Conservation (phyloP, 2,329 filamentous ascomycete genomes). For the Graphiopsis chlorocephala region DNA sequence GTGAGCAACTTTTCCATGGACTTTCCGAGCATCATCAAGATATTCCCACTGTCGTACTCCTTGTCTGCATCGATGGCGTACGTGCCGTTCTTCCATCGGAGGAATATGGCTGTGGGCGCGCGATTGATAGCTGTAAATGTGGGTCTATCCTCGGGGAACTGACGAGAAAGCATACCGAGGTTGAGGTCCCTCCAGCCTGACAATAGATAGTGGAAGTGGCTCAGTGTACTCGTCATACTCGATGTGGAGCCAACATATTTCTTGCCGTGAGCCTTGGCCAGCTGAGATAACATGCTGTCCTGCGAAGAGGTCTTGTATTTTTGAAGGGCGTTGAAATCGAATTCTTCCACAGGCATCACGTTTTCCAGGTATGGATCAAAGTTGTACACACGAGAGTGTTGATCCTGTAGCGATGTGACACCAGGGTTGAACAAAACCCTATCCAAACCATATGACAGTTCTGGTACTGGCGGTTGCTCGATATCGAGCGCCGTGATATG, state of each 20-base stretch:
- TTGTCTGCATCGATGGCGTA: slow-evolving; percentile 98
- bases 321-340: slow-evolving; percentile 84
- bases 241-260: slow-evolving; percentile 95
- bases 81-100: slow-evolving; percentile 76
- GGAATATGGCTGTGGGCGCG: slow-evolving; percentile 74
- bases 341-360: slow-evolving; percentile 91
- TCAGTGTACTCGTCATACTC: slow-evolving; percentile 84
- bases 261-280: slow-evolving; percentile 64
- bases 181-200: slow-evolving; percentile 78
- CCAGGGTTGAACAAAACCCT: slow-evolving; percentile 94
- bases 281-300: slow-evolving; percentile 66
- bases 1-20: slow-evolving; percentile 97
- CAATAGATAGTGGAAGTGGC: slow-evolving; percentile 89
- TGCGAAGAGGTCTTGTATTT: slow-evolving; percentile 89
- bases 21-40: slow-evolving; percentile 88
- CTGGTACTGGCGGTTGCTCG: slow-evolving; percentile 56
- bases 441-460: slow-evolving; percentile 71
- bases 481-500: slow-evolving; percentile 40
- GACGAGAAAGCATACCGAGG: slow-evolving; percentile 62
- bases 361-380: slow-evolving; percentile 91
- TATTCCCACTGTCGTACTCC: slow-evolving; percentile 77
- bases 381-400: slow-evolving; percentile 84
- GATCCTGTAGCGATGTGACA: slow-evolving; percentile 87
- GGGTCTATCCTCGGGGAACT: slow-evolving; percentile 59
- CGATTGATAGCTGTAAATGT: slow-evolving; percentile 71